These are phyloP conservation scores for Schizophyllum amplum DNA, from an alignment of 1,284 basidiomycete genomes.

Conservation along the genomic window DNA sequence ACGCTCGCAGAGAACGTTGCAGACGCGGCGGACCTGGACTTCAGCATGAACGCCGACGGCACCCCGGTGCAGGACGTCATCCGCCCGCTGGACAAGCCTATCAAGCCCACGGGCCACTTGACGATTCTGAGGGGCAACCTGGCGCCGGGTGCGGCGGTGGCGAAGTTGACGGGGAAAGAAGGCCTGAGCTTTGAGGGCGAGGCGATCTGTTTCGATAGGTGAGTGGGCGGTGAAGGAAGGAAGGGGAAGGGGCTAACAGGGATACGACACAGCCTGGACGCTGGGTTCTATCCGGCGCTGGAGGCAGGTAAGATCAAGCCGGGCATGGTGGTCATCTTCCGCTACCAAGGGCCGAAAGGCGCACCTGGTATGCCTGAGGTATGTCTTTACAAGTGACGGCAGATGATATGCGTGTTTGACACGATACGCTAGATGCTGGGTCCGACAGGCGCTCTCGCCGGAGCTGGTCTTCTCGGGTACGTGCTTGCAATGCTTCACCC, in stretches of 20 bases:
- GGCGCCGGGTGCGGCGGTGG: slow-evolving; percentile 86
- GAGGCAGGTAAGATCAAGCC: slow-evolving; percentile 78
- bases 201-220: slow-evolving; percentile 75
- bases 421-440: slow-evolving; percentile 38
- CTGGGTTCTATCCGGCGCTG: slow-evolving; percentile 76
- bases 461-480: slow-evolving; percentile 63
- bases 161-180: slow-evolving; percentile 96
- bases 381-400: slow-evolving; percentile 4
- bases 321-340: slow-evolving; percentile 83
- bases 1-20: slow-evolving; percentile 89
- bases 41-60: slow-evolving; percentile 28
- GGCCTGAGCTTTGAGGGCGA: slow-evolving; percentile 78
- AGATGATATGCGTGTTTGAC: slow-evolving; percentile 6
- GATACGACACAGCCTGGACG: slow-evolving; percentile 46
- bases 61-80: slow-evolving; percentile 71
- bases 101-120: slow-evolving; percentile 90
- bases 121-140: slow-evolving; percentile 89
- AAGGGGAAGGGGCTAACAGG: not conserved
- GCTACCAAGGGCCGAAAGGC: slow-evolving; percentile 95
- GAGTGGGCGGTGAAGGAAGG: slow-evolving; percentile 7
- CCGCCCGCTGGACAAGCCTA: slow-evolving; percentile 70
- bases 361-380: slow-evolving; percentile 96
- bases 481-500: not conserved
- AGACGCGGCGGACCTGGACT: slow-evolving; percentile 69
- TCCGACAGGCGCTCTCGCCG: slow-evolving; percentile 87